phyloP scores from a whole-genome alignment of 1,284 basidiomycete genomes.

The Trichosporon ovoides region DNA sequence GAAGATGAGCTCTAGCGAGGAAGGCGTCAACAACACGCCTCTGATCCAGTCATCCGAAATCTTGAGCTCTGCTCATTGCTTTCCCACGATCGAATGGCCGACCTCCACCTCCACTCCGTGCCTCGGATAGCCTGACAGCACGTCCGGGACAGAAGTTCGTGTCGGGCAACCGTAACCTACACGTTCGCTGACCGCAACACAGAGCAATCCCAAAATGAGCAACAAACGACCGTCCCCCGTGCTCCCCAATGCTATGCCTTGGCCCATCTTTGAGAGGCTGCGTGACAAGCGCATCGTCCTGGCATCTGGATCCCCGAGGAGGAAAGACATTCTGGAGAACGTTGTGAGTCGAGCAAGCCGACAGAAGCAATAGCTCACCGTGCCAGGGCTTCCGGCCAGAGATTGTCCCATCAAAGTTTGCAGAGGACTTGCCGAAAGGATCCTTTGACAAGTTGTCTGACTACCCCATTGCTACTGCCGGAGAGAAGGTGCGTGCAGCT shows the following conservation, averaged over 20 bases:
- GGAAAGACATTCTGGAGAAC: slow-evolving; percentile 75
- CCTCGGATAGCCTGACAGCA: no score
- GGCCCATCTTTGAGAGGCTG: slow-evolving; percentile 67
- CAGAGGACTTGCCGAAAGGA: slow-evolving; percentile 67
- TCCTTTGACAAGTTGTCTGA: slow-evolving; percentile 72
- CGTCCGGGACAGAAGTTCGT: no score
- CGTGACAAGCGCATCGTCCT: slow-evolving; percentile 67
- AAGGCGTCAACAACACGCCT: neutral
- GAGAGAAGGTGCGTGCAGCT: slow-evolving; percentile 60
- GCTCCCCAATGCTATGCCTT: slow-evolving; percentile 64
- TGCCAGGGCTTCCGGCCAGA: slow-evolving; percentile 78
- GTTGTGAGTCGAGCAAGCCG: slow-evolving; percentile 56
- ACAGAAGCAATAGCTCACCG: neutral
- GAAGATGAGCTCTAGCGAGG: neutral
- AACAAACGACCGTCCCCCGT: slow-evolving; percentile 49
- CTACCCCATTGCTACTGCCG: slow-evolving; percentile 88
- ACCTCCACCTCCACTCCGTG: neutral
- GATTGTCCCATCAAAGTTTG: slow-evolving; percentile 80
- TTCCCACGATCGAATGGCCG: slow-evolving; percentile 4
- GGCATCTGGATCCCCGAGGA: slow-evolving; percentile 76
- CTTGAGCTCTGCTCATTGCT: neutral
- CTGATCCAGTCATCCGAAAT: neutral
- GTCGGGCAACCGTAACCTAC: no score
- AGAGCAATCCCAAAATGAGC: slow-evolving; percentile 4
- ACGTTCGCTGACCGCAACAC: neutral